Base-by-base conservation (phyloP, 2,329 filamentous ascomycete species). In the Ceratocystis cubensis region DNA sequence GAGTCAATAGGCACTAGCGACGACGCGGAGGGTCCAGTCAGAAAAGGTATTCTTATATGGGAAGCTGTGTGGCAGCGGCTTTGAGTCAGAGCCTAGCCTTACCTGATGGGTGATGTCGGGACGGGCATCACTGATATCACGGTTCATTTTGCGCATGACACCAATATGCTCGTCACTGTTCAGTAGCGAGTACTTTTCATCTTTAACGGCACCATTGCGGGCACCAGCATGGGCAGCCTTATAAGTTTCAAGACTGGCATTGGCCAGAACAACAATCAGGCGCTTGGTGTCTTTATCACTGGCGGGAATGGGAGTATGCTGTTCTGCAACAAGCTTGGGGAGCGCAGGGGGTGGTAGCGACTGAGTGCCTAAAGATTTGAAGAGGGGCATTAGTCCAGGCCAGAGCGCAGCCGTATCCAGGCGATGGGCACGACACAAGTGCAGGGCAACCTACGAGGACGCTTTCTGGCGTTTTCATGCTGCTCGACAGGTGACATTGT, bases 151-250 rank as follows among this genome's bases (percentile, higher is more conserved):
- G 73, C 94, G 88, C 91, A 99, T 96, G 70, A 97, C 89, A 69
- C 94, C 94, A 71, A 99, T 99, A 75, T 99, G 94, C 78, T 99
- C 94, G 74, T 99, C 94, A 77, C 92, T 96, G 81, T 99, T 99
- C 73, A 99, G 86, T 64, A 99, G 81, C 69, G 93, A 96, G 78
- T 96, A 99, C 77, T 97, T 97, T 75, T 96, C 93, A 73, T 96
- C 92, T 64, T 89, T 85, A 69, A 84, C 83, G 67, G 82, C 79
- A 41, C 85, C 81, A 80, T 75, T 85, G 77, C 78, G 86, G 76
- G 74, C 82, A 75, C 86, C 84, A 69, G 87, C 86, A 71, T 91
- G 86, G 22, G 89, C 88, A 0, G 94, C 89, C 75, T 95, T 95
- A 82, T 96, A 97, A 0, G 94, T 99, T 78, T 99, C 94, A 71